These are phyloP conservation scores for Helminthosporium solani DNA, from an alignment of 2,329 filamentous ascomycete species.

Conservation along the genomic window DNA sequence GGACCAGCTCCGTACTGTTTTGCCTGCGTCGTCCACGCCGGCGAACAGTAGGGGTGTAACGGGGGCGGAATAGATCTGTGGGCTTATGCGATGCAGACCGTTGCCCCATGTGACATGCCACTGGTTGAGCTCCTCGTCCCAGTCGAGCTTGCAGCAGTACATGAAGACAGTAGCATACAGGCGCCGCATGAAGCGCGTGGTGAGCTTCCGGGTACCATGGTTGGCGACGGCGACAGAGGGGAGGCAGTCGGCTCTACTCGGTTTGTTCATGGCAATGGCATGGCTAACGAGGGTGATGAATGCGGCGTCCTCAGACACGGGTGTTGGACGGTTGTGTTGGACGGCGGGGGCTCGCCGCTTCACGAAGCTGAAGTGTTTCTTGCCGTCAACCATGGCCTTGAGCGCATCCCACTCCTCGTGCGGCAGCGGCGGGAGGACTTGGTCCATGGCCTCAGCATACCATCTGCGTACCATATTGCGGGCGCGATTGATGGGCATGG, in stretches of 20 bases:
- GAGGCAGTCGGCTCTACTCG: slow-evolving; percentile 25
- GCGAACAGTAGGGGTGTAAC: slow-evolving; percentile 28
- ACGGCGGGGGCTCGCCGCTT: slow-evolving; percentile 19
- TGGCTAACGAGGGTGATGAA: slow-evolving; percentile 14
- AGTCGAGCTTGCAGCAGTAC: slow-evolving; percentile 47
- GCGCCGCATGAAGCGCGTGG: slow-evolving; percentile 47
- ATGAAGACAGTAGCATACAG: slow-evolving; percentile 47
- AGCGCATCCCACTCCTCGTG: slow-evolving; percentile 47
- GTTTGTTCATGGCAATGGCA: slow-evolving; percentile 27
- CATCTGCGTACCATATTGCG: slow-evolving; percentile 47
- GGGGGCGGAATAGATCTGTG: slow-evolving; percentile 15
- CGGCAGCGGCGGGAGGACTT: slow-evolving; percentile 49
- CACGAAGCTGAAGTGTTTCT: slow-evolving; percentile 25
- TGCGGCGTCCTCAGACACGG: slow-evolving; percentile 2
- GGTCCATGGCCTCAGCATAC: slow-evolving; percentile 47
- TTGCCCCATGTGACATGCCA: slow-evolving; percentile 33
- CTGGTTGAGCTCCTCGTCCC: slow-evolving; percentile 28
- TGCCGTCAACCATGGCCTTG: slow-evolving; percentile 41
- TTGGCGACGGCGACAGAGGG: slow-evolving; percentile 21
- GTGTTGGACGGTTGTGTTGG: neutral
- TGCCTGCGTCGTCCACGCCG: slow-evolving; percentile 28
- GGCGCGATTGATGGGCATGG: slow-evolving; percentile 48
- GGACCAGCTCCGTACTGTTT: slow-evolving; percentile 1
- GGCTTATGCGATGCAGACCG: slow-evolving; percentile 10
- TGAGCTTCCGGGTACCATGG: slow-evolving; percentile 43